These are phyloP conservation scores for Teratosphaeria pseudoeucalypti DNA, from an alignment of 2,329 filamentous ascomycete species.

Conservation along the genomic window DNA sequence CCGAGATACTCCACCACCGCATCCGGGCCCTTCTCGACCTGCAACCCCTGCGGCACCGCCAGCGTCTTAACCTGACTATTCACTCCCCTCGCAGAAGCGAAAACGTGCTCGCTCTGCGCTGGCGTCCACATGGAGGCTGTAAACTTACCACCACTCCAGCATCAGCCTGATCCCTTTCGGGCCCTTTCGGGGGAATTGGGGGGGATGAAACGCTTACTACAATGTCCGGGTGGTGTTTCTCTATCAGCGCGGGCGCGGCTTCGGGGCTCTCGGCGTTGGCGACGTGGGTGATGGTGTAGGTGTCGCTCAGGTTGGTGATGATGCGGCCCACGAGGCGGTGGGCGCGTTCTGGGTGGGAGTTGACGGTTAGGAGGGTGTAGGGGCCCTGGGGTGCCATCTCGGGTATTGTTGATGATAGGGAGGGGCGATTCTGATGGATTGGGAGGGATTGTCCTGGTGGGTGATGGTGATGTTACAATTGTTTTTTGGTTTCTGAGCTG, in stretches of 20 bases:
- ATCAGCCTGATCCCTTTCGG: too few species aligned
- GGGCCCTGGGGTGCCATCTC: slow-evolving; percentile 34
- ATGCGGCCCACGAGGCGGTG: slow-evolving; percentile 52
- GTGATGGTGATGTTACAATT: neutral
- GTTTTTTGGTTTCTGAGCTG: too few species aligned
- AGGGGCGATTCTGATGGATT: too few species aligned
- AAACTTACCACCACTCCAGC: slow-evolving; percentile 34
- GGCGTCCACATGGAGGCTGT: slow-evolving; percentile 51
- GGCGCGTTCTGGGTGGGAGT: slow-evolving; percentile 56
- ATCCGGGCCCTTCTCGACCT: slow-evolving; percentile 44
- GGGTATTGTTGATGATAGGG: neutral
- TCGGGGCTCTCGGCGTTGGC: slow-evolving; percentile 45
- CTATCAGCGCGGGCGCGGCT: slow-evolving; percentile 5
- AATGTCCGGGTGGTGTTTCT: slow-evolving; percentile 21
- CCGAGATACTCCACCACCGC: slow-evolving; percentile 45
- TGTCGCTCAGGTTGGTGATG: slow-evolving; percentile 50
- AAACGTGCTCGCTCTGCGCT: slow-evolving; percentile 39
- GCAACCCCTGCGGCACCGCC: slow-evolving; percentile 44
- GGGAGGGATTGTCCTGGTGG: neutral
- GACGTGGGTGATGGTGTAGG: slow-evolving; percentile 52
- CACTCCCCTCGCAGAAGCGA: slow-evolving; percentile 34
- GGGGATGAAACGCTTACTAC: slow-evolving; percentile 32
- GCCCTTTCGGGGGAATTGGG: too few species aligned
- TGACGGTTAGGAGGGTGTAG: slow-evolving; percentile 56
- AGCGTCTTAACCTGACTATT: slow-evolving; percentile 42